Evolutionary conservation across 371 early-diverging fungal genomes (phyloP), one percentile per base, ranked within the genome.

Genomic region (Apophysomyces sp.): DNA sequence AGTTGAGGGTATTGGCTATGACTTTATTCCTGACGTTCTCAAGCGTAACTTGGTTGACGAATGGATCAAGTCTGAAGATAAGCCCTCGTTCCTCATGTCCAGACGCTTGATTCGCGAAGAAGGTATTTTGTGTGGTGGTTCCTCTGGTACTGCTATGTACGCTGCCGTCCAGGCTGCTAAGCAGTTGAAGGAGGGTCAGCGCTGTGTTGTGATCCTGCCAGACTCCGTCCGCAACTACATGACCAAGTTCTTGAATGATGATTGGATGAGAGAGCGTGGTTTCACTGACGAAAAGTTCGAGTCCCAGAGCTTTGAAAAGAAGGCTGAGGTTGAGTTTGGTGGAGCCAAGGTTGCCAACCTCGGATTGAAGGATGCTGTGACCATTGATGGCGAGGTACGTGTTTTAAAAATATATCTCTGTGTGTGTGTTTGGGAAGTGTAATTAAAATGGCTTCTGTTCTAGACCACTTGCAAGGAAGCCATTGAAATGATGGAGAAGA

Each of bases 201-300:
- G 92, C 30, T 90, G 92, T 66, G 96, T 97, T 57, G 97, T 98
- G 6, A 80, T 98, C 26, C 81, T 98, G 54, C 92, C 98, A 27
- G 99, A 98, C 77, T 95, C 97, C 0, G 95, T 97, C 52, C 89
- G 97, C 63, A 98, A 98, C 81, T 98, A 98, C 79, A 97, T 98
- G 97, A 92, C 94, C 65, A 98, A 97, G 77, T 95, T 94, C 77
- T 85, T 89, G 74, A 93, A 89, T 72, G 98, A 97, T 69, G 93
- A 89, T 56, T 98, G 98, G 98, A 96, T 98, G 97, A 81, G 85
- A 66, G 68, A 78, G 57, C 84, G 86, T 67, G 86, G 85, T 4
- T 91, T 92, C 72, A 77, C 91, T 27, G 92, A 89, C 56, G 80
- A 85, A 30, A 55, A 67, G 51, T 73, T 73, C 52, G 78, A 76